Conservation (phyloP, 2,329 filamentous ascomycete genomes). For the Pezizomycotina sp. region DNA sequence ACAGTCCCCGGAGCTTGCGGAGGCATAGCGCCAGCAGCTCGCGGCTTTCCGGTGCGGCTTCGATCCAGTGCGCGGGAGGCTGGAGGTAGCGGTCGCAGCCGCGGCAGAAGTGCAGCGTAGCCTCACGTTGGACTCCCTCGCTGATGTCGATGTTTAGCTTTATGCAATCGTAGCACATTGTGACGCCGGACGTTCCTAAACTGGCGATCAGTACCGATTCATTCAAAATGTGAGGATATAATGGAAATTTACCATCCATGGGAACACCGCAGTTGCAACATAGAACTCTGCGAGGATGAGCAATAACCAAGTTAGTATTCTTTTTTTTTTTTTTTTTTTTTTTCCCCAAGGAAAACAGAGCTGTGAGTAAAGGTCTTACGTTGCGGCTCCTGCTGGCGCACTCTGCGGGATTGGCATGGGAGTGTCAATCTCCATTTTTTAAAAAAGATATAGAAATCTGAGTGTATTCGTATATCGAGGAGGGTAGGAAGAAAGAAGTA, state of each 20-base stretch:
- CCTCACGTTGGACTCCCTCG: slow-evolving; percentile 76
- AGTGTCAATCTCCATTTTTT: slow-evolving; percentile 32
- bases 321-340: slow-evolving; percentile 16
- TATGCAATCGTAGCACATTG: slow-evolving; percentile 89
- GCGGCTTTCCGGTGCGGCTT: slow-evolving; percentile 69
- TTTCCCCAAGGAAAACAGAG: slow-evolving; percentile 19
- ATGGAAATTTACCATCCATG: no score
- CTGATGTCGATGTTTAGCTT: slow-evolving; percentile 91
- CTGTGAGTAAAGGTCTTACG: slow-evolving; percentile 31
- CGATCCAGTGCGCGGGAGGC: slow-evolving; percentile 72
- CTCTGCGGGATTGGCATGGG: slow-evolving; percentile 30
- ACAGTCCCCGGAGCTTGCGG: slow-evolving; percentile 67
- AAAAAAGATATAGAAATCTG: no score
- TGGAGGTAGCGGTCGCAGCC: slow-evolving; percentile 91
- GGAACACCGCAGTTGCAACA: slow-evolving; percentile 95
- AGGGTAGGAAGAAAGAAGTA: no score
- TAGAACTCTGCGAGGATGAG: slow-evolving; percentile 57
- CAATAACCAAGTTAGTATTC: slow-evolving; percentile 9
- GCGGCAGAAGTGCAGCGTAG: slow-evolving; percentile 73
- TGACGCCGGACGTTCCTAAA: slow-evolving; percentile 61
- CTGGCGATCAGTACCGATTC: no score
- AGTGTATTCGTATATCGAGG: no score
- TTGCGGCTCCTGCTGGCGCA: slow-evolving; percentile 32
- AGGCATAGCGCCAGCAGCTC: slow-evolving; percentile 86
- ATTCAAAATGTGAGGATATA: no score